Evolutionary conservation across 2,329 filamentous ascomycete species (phyloP).

Genomic region (Arthrobotrys iridis): DNA sequence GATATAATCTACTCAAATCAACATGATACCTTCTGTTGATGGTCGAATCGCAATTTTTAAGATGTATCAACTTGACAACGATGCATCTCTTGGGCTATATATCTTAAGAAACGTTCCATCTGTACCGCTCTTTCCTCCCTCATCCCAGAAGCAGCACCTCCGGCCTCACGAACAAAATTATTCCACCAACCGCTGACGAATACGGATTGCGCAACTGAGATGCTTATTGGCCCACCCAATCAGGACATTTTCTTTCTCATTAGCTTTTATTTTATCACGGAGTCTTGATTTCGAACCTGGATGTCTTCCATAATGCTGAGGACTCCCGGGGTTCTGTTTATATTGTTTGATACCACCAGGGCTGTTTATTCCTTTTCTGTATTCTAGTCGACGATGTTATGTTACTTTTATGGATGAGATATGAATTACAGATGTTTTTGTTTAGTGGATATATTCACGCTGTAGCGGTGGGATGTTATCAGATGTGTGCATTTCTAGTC

Average conservation of each 20-base stretch:
- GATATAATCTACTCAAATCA: background rate
- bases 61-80: background rate
- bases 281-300: constrained; percentile 3
- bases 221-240: too few relatives aligned
- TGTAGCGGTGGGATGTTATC: too few relatives aligned
- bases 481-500: too few relatives aligned
- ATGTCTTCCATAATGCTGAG: background rate
- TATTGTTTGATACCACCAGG: constrained; percentile 15
- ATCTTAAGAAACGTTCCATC: too few relatives aligned
- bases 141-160: too few relatives aligned
- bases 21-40: background rate
- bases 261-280: background rate
- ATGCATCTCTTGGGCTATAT: background rate
- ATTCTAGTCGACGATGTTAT: background rate
- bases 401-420: background rate
- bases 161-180: too few relatives aligned
- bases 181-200: too few relatives aligned
- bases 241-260: background rate
- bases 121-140: too few relatives aligned
- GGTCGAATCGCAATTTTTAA: background rate
- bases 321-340: background rate
- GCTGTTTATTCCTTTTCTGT: background rate
- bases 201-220: too few relatives aligned
- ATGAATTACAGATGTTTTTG: too few relatives aligned
- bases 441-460: too few relatives aligned